Base-by-base conservation (phyloP, 2,329 filamentous ascomycete species). In the Beauveria brongniartii region DNA sequence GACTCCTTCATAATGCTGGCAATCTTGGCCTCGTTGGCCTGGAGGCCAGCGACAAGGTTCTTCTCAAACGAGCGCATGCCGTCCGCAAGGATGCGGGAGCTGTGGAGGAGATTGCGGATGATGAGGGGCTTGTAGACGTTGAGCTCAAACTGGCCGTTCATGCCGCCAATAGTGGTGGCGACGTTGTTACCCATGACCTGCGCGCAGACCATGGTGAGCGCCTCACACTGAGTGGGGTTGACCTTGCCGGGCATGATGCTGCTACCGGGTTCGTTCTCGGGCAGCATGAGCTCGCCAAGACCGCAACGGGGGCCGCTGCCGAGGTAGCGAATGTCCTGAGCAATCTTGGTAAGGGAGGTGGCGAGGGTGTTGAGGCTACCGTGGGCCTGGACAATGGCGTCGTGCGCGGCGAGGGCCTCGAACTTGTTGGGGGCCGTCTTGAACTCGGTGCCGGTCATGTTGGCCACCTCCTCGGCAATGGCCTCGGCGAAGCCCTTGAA, bases 201-300 rank as follows among this genome's bases (percentile, higher is more conserved):
- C 22, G 91, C 86, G 80, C 93, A 97, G 63, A 97, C 82, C 94
- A 99, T 99, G 69, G 94, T 97, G 75, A 99, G 80, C 64, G 92
- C 90, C 82, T 99, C 94, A 78, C 92, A 96, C 79, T 99, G 94
- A 37, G 94, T 99, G 37, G 94, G 94, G 82, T 99, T 99, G 74
- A 99, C 94, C 82, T 99, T 99, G 71, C 94, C 94, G 50, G 94
- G 94, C 94, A 99, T 99, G 81, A 99, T 97, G 69, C 90, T 95
- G 71, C 89, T 94, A 65, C 93, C 93, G 40, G 94, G 94, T 81
- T 99, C 94, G 79, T 99, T 99, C 81, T 99, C 94, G 28, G 94
- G 94, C 56, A 99, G 86, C 71, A 85, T 84, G 65, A 99, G 85
- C 80, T 99, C 94, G 67, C 92, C 93, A 24, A 97, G 88, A 71